phyloP scores from a whole-genome alignment of 1,284 basidiomycete species.

The Heimioporus retisporus region DNA sequence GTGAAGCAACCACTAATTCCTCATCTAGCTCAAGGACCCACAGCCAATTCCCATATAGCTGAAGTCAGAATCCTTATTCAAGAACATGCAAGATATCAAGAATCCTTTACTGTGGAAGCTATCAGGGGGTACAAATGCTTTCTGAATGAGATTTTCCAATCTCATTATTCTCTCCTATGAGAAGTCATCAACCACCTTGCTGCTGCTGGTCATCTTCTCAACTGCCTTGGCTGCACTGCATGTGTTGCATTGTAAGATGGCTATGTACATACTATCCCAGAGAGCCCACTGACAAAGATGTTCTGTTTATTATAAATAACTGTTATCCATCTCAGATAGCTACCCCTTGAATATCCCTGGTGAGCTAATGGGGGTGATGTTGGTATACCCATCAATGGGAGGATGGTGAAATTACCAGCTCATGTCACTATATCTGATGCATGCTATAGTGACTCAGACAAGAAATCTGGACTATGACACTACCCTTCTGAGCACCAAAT shows the following conservation, averaged over 20 bases:
- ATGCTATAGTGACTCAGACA: too few relatives aligned
- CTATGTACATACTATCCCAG: slow-evolving; percentile 74
- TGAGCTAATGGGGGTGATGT: too few relatives aligned
- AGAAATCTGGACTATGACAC: too few relatives aligned
- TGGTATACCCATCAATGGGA: too few relatives aligned
- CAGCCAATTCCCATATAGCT: slow-evolving; percentile 87
- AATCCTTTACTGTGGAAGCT: slow-evolving; percentile 78
- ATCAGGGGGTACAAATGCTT: slow-evolving; percentile 76
- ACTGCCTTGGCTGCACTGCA: slow-evolving; percentile 55
- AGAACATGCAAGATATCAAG: slow-evolving; percentile 82
- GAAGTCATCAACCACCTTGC: slow-evolving; percentile 85
- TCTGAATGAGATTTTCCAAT: slow-evolving; percentile 72
- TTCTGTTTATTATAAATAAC: slow-evolving; percentile 75
- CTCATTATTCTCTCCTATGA: slow-evolving; percentile 77
- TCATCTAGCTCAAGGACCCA: slow-evolving; percentile 74
- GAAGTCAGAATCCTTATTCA: slow-evolving; percentile 73
- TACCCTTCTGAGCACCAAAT: too few relatives aligned
- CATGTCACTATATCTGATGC: too few relatives aligned
- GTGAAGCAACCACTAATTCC: slow-evolving; percentile 17
- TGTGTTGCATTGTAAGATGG: slow-evolving; percentile 78
- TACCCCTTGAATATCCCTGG: too few relatives aligned
- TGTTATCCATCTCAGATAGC: slow-evolving; percentile 63
- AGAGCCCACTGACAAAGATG: slow-evolving; percentile 66
- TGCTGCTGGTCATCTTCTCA: slow-evolving; percentile 82
- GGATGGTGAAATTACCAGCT: too few relatives aligned